Conservation (phyloP, 441 rosid species). For the Erodium trifolium region DNA sequence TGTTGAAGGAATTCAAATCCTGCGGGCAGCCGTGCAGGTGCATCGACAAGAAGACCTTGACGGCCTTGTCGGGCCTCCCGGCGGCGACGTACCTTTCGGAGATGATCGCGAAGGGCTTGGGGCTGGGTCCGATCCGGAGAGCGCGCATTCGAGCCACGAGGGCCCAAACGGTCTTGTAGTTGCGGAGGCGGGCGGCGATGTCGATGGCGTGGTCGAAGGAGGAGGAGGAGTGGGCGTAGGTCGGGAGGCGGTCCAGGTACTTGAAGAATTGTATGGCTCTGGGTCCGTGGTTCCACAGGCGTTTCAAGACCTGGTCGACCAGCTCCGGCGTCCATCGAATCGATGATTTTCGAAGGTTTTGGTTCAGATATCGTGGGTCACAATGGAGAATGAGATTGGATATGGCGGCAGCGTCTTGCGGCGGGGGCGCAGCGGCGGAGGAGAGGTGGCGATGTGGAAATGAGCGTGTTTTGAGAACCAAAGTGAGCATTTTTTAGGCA, state of each 20-base stretch:
- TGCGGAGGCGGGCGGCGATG: constrained; percentile 71
- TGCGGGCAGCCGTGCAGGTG: constrained; percentile 68
- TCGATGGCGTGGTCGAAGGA: constrained; percentile 87
- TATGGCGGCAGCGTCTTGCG: constrained; percentile 22
- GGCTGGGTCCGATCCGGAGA: constrained; percentile 55
- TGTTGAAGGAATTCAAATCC: constrained; percentile 66
- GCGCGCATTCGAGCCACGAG: constrained; percentile 68
- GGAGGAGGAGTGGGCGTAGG: constrained; percentile 45
- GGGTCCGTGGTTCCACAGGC: constrained; percentile 80
- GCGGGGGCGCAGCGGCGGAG: neutral
- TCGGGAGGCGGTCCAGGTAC: constrained; percentile 44
- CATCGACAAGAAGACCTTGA: constrained; percentile 66
- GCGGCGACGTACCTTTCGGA: constrained; percentile 66
- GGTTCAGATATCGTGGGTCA: constrained; percentile 28
- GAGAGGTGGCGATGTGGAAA: constrained; percentile 15
- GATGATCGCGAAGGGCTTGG: constrained; percentile 57
- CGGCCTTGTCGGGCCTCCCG: constrained; percentile 66
- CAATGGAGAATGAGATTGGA: constrained; percentile 40
- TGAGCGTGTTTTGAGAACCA: constrained; percentile 1
- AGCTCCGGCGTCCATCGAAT: constrained; percentile 57
- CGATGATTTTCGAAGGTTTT: constrained; percentile 34
- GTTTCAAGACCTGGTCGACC: constrained; percentile 58
- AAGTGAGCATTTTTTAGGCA: neutral
- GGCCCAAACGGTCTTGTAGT: constrained; percentile 40
- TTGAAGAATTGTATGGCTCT: constrained; percentile 76